These are phyloP conservation scores for Chlorella sp. DNA, from an alignment of 139 green algal species.

Conservation along the genomic window DNA sequence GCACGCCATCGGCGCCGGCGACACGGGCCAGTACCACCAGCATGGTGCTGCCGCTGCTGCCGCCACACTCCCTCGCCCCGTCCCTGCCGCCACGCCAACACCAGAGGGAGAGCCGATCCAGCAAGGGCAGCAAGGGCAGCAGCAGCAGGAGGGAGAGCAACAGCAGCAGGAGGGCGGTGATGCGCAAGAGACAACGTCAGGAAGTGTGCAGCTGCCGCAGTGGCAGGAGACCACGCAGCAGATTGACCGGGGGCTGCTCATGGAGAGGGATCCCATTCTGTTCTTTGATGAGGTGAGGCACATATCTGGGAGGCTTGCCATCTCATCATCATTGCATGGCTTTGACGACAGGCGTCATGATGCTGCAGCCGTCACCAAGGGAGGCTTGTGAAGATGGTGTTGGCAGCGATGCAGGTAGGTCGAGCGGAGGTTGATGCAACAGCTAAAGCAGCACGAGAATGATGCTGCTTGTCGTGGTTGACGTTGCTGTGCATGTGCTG, in stretches of 20 bases:
- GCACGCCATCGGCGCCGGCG: neutral
- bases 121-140: slow-evolving; percentile 2
- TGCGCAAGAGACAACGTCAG: neutral
- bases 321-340: too few relatives aligned
- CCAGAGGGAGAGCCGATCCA: too few relatives aligned
- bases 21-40: neutral
- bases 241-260: slow-evolving; percentile 70
- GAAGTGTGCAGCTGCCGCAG: neutral
- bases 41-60: neutral
- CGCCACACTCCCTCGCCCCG: neutral
- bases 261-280: slow-evolving; percentile 78
- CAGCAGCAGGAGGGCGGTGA: neutral
- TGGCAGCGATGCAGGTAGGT: neutral
- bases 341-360: too few relatives aligned
- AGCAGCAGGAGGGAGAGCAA: slow-evolving; percentile 1
- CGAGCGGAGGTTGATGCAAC: neutral
- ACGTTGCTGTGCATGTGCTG: too few relatives aligned
- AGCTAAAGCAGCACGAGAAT: neutral
- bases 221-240: slow-evolving; percentile 35
- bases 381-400: neutral
- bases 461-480: too few relatives aligned
- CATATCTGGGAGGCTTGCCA: too few relatives aligned
- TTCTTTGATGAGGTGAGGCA: slow-evolving; percentile 73
- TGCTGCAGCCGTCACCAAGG: too few relatives aligned
- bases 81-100: neutral